Evolutionary conservation across 78 protist genomes (phyloP).

Genomic region (Parvularia atlantis): DNA sequence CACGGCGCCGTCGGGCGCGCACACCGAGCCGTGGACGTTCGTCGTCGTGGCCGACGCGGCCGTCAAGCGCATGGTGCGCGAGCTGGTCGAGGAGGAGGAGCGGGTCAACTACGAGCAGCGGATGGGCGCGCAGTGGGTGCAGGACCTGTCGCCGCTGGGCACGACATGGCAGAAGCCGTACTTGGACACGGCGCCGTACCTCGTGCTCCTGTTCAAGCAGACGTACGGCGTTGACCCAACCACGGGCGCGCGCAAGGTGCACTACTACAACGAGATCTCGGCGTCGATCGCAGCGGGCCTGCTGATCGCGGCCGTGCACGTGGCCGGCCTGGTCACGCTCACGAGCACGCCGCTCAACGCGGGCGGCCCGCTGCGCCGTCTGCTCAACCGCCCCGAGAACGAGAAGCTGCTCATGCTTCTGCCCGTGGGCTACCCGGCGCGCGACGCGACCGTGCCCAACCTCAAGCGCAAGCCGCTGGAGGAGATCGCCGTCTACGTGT

Average conservation of each 20-base stretch:
- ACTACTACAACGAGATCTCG: slow-evolving; percentile 13
- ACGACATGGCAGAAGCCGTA: background rate
- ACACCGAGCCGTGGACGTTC: slow-evolving; percentile 9
- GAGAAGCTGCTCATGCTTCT: slow-evolving; percentile 17
- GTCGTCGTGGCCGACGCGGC: background rate
- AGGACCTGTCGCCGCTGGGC: background rate
- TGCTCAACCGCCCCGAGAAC: slow-evolving; percentile 14
- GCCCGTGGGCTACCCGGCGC: slow-evolving; percentile 18
- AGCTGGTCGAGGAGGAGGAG: background rate
- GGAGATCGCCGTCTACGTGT: too few relatives aligned
- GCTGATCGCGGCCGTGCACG: slow-evolving; percentile 7
- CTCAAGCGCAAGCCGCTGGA: slow-evolving; percentile 2
- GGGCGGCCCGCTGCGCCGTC: background rate
- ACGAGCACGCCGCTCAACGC: slow-evolving; percentile 23
- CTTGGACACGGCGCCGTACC: background rate
- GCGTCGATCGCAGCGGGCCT: slow-evolving; percentile 13
- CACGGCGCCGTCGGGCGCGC: slow-evolving; percentile 11
- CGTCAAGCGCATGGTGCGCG: background rate
- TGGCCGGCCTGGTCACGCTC: slow-evolving; percentile 23
- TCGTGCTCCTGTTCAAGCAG: slow-evolving; percentile 6
- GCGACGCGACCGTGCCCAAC: background rate
- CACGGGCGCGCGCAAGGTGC: background rate
- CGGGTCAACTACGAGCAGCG: slow-evolving; percentile 4
- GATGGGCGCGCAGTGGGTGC: background rate
- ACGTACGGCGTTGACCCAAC: slow-evolving; percentile 1